A percentile compares a stretch with the other conserved stretches of the same genome.
Evolutionary conservation across 305 asterid species (phyloP).

Genomic region (Petunia hybrid): DNA sequence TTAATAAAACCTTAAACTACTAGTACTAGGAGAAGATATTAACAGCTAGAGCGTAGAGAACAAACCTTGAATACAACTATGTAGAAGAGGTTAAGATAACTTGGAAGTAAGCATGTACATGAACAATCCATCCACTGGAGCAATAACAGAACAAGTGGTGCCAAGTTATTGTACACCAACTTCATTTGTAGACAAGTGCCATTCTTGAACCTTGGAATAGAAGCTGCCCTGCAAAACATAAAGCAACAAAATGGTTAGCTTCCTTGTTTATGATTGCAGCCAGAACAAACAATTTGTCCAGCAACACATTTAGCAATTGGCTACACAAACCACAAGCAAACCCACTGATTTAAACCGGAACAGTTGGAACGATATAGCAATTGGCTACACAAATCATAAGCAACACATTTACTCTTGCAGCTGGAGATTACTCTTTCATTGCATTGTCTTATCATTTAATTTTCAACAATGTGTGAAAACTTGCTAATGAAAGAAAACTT

Average conservation of each 20-base stretch:
- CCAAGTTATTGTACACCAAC: constrained; percentile 61
- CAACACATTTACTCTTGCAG: neutral
- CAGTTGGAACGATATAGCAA: neutral
- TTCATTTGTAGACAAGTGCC: constrained; percentile 60
- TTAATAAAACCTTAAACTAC: neutral
- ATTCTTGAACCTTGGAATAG: constrained; percentile 56
- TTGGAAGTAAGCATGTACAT: constrained; percentile 56
- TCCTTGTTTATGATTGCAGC: neutral
- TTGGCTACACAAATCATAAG: too few species aligned
- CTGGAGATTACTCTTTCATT: neutral
- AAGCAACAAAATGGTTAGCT: neutral
- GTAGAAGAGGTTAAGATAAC: constrained; percentile 57
- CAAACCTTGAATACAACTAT: constrained; percentile 58
- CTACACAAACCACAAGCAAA: neutral
- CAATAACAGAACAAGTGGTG: constrained; percentile 54
- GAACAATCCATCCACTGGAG: constrained; percentile 65
- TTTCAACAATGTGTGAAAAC: neutral
- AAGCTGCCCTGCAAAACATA: constrained; percentile 57
- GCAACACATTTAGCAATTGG: neutral
- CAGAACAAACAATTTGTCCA: neutral
- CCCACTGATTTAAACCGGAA: neutral
- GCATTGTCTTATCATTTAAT: neutral
- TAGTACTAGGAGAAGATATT: constrained; percentile 11
- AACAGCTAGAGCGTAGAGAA: neutral
- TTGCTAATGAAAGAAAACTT: neutral